phyloP scores from a whole-genome alignment of 1,139 yeast species.

The Nakaseomyces bracarensis region DNA sequence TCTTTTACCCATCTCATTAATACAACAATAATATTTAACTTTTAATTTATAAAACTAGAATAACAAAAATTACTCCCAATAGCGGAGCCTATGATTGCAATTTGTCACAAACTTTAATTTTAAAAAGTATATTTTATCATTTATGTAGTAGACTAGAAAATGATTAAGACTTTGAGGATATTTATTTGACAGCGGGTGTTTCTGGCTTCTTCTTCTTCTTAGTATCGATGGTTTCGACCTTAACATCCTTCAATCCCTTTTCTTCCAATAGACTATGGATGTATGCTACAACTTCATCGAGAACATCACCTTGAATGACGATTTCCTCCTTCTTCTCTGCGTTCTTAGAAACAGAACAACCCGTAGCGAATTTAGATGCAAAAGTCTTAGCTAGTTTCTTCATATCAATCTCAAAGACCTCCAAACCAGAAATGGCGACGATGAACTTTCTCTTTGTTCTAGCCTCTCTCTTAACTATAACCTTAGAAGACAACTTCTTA shows the following conservation, averaged over 20 bases:
- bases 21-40: no score
- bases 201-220: constrained; percentile 53
- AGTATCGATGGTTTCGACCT: constrained; percentile 80
- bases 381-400: constrained; percentile 87
- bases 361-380: constrained; percentile 93
- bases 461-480: constrained; percentile 76
- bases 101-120: no score
- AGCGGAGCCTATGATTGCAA: no score
- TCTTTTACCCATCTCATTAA: no score
- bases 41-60: no score
- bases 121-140: no score
- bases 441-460: constrained; percentile 86
- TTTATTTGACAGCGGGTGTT: constrained; percentile 21
- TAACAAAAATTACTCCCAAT: no score
- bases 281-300: constrained; percentile 80
- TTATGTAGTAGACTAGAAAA: no score
- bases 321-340: constrained; percentile 90
- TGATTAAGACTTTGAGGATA: no score
- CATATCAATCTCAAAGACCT: constrained; percentile 80
- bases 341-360: constrained; percentile 88
- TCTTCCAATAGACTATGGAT: constrained; percentile 65
- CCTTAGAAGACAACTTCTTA: constrained; percentile 70
- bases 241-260: constrained; percentile 74
- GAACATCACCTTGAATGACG: constrained; percentile 90
- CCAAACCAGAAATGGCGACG: constrained; percentile 79